phyloP scores from a whole-genome alignment of 2,329 filamentous ascomycete species.

The Diplodia mutila region DNA sequence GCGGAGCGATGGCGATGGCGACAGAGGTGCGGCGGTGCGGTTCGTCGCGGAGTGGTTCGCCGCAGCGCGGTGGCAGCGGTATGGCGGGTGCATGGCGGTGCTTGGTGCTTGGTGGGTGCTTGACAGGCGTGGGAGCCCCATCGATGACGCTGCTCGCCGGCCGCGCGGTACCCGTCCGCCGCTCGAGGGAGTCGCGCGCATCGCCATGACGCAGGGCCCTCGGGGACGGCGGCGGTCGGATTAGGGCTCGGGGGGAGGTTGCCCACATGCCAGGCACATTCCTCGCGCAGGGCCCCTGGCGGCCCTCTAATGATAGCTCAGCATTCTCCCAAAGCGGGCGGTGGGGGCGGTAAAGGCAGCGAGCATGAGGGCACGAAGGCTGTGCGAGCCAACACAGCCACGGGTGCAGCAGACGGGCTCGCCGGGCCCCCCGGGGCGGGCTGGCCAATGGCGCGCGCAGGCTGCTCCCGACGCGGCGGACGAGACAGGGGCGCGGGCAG shows the following conservation, averaged over 20 bases:
- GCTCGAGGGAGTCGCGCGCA: background rate
- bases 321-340: conserved; percentile 23
- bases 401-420: conserved; percentile 13
- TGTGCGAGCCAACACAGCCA: conserved; percentile 22
- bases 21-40: background rate
- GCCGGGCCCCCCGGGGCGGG: background rate
- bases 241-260: conserved; percentile 8
- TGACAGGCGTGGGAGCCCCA: background rate
- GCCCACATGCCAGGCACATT: conserved; percentile 20
- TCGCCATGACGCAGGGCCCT: conserved; percentile 20
- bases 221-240: conserved; percentile 16
- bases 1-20: too few relatives aligned
- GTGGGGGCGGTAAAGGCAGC: conserved; percentile 24
- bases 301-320: conserved; percentile 21
- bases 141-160: background rate
- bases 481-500: conserved; percentile 27
- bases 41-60: background rate
- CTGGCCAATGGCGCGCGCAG: conserved; percentile 25
- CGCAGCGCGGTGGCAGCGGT: background rate
- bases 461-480: conserved; percentile 29
- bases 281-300: conserved; percentile 9
- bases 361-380: conserved; percentile 17
- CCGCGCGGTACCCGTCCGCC: background rate
- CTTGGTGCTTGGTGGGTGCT: too few relatives aligned
- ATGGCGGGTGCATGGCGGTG: conserved; percentile 16